Evolutionary conservation across 345 rosid species (phyloP), one percentile per base, ranked within the genome.

Genomic region (Eucalyptus shirleyi): DNA sequence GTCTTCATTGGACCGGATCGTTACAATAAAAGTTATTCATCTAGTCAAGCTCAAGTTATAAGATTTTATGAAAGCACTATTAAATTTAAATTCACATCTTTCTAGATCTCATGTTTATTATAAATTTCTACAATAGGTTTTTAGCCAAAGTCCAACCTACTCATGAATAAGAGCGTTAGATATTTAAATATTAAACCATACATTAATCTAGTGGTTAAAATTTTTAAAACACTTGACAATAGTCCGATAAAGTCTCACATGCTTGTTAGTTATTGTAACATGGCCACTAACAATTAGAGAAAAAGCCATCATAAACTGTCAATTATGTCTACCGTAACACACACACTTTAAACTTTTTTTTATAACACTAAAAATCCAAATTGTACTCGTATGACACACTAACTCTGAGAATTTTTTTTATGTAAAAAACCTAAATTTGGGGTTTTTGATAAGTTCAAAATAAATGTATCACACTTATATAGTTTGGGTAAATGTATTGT

Each of bases 191-290:
- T 65, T 65, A 7, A 15, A 65, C 3, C 21, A n/a, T 4, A 8
- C 0, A 14, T 65, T 65, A 5, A 30, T 65, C 1, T 3, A 65
- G 7, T 16, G 0, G 5, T 15, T n/a, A 30, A 65, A n/a, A 30
- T 0, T n/a, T 30, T 65, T n/a, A 14, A 16, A 30, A 62, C 0
- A 62, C 4, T 30, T 14, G 17, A 0, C 3, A 7, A 8, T 4
- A 0, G 11, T n/a, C 1, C 5, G 2, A n/a, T 65, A 65, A 65
- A 65, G 0, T 65, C 2, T n/a, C 10, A 7, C 21, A 15, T 65
- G 19, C 77, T n/a, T 7, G n/a, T 60, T 28, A 60, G 17, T 6
- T 12, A 28, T 13, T 60, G 16, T 60, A n/a, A n/a, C 77, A 65
- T n/a, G 37, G 17, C 21, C 19, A 65, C 8, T 65, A 65, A 14